Conservation (phyloP, 2,329 filamentous ascomycete genomes). For the Neoarthrinium moseri region DNA sequence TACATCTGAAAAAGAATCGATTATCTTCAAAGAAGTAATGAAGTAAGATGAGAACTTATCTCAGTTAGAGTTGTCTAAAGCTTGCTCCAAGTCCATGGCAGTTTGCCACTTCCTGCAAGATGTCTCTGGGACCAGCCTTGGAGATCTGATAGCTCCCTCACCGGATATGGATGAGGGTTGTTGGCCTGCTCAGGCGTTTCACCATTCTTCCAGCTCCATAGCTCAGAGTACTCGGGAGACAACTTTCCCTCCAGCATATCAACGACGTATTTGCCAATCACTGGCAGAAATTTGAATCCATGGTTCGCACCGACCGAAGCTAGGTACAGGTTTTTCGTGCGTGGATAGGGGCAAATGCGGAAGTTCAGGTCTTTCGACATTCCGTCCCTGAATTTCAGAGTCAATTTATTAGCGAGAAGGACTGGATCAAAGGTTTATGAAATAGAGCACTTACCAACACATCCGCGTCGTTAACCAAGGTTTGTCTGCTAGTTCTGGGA, state of each 20-base stretch:
- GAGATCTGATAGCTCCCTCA: not conserved
- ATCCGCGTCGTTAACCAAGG: not conserved
- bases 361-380: not conserved
- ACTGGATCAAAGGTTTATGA: not conserved
- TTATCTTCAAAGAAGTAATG: no score
- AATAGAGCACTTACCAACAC: not conserved
- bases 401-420: not conserved
- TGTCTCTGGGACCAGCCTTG: no score
- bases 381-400: not conserved
- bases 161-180: not conserved
- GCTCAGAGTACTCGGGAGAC: not conserved
- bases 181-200: not conserved
- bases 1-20: no score
- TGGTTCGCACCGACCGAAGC: conserved; percentile 11
- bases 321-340: not conserved
- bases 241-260: conserved; percentile 24
- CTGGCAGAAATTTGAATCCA: conserved; percentile 30
- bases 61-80: no score
- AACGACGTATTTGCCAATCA: conserved; percentile 27
- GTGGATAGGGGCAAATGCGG: not conserved
- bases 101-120: no score
- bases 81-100: no score
- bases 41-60: no score
- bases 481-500: not conserved
- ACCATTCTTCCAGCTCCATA: not conserved